Percentiles rank a stretch among this genome's conserved stretches.
Evolutionary conservation across 2,329 filamentous ascomycete species (phyloP).

Genomic region (Trichoderma arundinaceum): DNA sequence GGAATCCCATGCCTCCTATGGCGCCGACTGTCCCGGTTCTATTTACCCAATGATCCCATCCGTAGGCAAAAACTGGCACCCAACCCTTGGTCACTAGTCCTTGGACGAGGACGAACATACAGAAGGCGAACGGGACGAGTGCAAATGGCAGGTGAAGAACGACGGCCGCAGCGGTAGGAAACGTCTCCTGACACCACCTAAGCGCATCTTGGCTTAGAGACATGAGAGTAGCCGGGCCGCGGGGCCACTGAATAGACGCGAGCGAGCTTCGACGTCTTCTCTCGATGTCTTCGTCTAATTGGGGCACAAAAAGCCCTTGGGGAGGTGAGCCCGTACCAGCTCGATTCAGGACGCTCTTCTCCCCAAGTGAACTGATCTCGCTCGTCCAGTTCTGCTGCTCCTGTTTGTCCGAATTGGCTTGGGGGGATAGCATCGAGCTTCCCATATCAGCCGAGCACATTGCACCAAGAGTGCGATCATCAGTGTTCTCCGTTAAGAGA

Average conservation of each 20-base stretch:
- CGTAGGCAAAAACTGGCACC: slow-evolving; percentile 74
- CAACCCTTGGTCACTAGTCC: slow-evolving; percentile 75
- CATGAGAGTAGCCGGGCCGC: slow-evolving; percentile 53
- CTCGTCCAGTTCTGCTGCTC: slow-evolving; percentile 5
- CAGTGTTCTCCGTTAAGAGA: slow-evolving; percentile 33
- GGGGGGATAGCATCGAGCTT: slow-evolving; percentile 5
- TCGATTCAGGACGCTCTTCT: slow-evolving; percentile 18
- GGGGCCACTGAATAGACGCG: slow-evolving; percentile 27
- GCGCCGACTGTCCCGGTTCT: slow-evolving; percentile 72
- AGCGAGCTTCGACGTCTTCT: not conserved
- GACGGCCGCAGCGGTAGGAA: slow-evolving; percentile 71
- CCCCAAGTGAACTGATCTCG: slow-evolving; percentile 29
- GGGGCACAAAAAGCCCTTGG: not conserved
- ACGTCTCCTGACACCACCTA: slow-evolving; percentile 70
- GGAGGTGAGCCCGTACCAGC: not conserved
- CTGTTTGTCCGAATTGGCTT: not conserved
- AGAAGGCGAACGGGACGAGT: slow-evolving; percentile 72
- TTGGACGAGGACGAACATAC: slow-evolving; percentile 78
- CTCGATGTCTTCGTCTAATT: slow-evolving; percentile 1
- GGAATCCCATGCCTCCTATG: slow-evolving; percentile 74
- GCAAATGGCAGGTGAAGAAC: slow-evolving; percentile 69
- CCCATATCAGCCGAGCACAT: slow-evolving; percentile 12
- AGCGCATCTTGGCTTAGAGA: slow-evolving; percentile 55
- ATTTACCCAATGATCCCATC: slow-evolving; percentile 74
- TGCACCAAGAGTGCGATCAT: slow-evolving; percentile 28